Evolutionary conservation across 2,329 filamentous ascomycete genomes (phyloP).

Genomic region (Seiridium cupressi): DNA sequence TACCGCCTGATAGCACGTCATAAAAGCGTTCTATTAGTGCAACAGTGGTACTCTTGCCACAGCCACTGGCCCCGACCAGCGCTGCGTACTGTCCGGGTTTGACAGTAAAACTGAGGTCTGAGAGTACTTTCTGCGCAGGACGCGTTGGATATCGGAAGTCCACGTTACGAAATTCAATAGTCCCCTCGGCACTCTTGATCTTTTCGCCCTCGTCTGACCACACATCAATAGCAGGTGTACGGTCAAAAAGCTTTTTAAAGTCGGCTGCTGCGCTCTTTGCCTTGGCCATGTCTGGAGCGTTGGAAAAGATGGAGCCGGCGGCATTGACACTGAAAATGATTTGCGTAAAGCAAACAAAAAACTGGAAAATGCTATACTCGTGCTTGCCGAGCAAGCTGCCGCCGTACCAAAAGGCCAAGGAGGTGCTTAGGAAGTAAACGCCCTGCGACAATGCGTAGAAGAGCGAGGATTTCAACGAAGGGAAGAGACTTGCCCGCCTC

Average conservation of each 20-base stretch:
- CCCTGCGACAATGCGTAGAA: constrained; percentile 84
- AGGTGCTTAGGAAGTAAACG: constrained; percentile 78
- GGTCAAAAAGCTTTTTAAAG: constrained; percentile 83
- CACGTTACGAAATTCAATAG: constrained; percentile 85
- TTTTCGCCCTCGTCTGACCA: constrained; percentile 70
- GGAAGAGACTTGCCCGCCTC: constrained; percentile 64
- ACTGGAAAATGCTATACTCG: constrained; percentile 78
- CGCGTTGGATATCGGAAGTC: constrained; percentile 94
- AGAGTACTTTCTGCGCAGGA: constrained; percentile 84
- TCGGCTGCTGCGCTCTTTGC: constrained; percentile 79
- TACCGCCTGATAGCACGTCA: constrained; percentile 74
- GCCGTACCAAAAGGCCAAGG: constrained; percentile 90
- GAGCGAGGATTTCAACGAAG: constrained; percentile 71
- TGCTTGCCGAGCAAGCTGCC: constrained; percentile 67
- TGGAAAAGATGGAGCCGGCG: constrained; percentile 84
- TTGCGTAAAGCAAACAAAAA: constrained; percentile 86
- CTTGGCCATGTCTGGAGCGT: constrained; percentile 89
- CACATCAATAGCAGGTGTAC: constrained; percentile 75
- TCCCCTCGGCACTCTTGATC: constrained; percentile 65
- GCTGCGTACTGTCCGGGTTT: constrained; percentile 90
- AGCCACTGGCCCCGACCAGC: constrained; percentile 89
- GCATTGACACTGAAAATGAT: constrained; percentile 91
- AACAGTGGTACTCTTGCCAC: constrained; percentile 91
- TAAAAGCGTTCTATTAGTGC: constrained; percentile 94
- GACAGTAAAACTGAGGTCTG: constrained; percentile 74